phyloP scores from a whole-genome alignment of 352 stramenopile species.

The Phytophthora boehmeriae region DNA sequence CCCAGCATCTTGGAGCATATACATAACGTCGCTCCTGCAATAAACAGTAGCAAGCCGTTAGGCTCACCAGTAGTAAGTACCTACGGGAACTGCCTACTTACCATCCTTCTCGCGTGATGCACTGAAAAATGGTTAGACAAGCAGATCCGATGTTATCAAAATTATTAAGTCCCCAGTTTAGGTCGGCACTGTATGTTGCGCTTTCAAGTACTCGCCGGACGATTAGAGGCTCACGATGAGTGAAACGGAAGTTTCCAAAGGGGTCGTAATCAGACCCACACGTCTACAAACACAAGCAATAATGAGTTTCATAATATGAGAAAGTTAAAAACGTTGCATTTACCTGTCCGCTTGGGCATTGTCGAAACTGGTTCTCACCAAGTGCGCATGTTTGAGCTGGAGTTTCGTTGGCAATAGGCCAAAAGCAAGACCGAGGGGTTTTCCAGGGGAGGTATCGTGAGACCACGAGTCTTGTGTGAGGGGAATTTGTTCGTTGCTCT shows the following conservation, averaged over 20 bases:
- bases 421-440: constrained; percentile 82
- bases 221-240: constrained; percentile 44
- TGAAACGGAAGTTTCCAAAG: constrained; percentile 72
- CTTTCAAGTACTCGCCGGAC: constrained; percentile 38
- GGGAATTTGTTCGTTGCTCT: constrained; percentile 38
- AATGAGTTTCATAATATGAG: background rate
- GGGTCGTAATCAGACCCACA: constrained; percentile 71
- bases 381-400: constrained; percentile 63
- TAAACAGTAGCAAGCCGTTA: background rate
- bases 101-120: constrained; percentile 93
- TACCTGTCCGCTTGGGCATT: constrained; percentile 48
- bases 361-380: constrained; percentile 33
- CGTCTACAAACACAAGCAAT: constrained; percentile 29
- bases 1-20: constrained; percentile 62
- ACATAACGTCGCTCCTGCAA: constrained; percentile 63
- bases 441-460: constrained; percentile 60
- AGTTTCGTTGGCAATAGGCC: constrained; percentile 84
- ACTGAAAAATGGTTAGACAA: constrained; percentile 90
- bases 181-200: constrained; percentile 66
- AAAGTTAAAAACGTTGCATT: background rate
- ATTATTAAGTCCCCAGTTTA: constrained; percentile 86
- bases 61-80: background rate
- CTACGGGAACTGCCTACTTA: constrained; percentile 28
- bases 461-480: constrained; percentile 42
- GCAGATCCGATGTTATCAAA: constrained; percentile 91